Evolutionary conservation across 768 basidiomycete genomes (phyloP).

Genomic region (Neoboletus subvelutipes): DNA sequence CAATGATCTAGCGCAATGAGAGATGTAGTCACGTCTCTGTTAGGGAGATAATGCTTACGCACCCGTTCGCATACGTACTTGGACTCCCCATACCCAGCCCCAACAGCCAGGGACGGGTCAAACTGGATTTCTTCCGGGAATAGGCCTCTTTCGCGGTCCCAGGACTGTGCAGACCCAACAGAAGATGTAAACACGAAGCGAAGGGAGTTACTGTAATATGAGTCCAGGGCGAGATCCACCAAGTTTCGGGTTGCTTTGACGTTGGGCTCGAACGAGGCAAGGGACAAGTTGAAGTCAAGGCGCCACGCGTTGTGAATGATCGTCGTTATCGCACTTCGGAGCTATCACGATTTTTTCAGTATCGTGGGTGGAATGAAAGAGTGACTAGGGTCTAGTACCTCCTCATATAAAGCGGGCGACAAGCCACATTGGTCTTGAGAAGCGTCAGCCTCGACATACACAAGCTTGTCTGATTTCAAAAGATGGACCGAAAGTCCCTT

Average conservation of each 20-base stretch:
- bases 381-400: conserved; percentile 26
- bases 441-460: conserved; percentile 39
- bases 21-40: no score
- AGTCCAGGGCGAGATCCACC: conserved; percentile 35
- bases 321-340: conserved; percentile 26
- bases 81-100: conserved; percentile 37
- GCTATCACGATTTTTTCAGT: conserved; percentile 1
- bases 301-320: conserved; percentile 26
- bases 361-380: no score
- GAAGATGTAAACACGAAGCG: conserved; percentile 31
- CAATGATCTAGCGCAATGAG: conserved; percentile 22
- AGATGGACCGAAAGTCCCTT: conserved; percentile 31
- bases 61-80: conserved; percentile 41
- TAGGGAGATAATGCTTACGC: conserved; percentile 16
- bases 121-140: conserved; percentile 35
- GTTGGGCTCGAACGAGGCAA: conserved; percentile 38
- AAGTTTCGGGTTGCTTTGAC: conserved; percentile 34
- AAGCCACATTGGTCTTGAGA: conserved; percentile 32
- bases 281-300: conserved; percentile 41
- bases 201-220: conserved; percentile 10
- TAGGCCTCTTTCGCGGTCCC: conserved; percentile 20
- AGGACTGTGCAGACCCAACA: conserved; percentile 17
- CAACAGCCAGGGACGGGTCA: conserved; percentile 29
- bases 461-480: conserved; percentile 33
- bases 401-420: conserved; percentile 21